Conservation (phyloP, 2,329 filamentous ascomycete genomes). For the Lecanicillium sp. region DNA sequence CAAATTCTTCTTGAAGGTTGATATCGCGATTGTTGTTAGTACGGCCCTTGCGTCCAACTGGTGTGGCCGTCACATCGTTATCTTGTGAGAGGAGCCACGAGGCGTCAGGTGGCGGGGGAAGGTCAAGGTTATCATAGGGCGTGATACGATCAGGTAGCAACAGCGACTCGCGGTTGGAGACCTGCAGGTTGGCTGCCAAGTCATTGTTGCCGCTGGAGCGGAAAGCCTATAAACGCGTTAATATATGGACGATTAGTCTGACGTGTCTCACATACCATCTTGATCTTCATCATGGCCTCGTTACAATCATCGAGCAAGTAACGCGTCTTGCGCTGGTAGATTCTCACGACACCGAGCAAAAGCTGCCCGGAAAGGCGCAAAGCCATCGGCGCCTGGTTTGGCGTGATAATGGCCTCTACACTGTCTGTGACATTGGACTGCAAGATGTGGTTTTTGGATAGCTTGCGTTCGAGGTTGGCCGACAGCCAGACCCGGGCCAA, state of each 20-base stretch:
- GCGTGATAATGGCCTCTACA: conserved; percentile 90
- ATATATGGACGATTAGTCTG: conserved; percentile 16
- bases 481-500: conserved; percentile 97
- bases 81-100: conserved; percentile 75
- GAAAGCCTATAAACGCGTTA: conserved; percentile 64
- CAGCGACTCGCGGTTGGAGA: conserved; percentile 77
- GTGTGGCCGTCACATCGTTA: conserved; percentile 51
- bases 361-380: conserved; percentile 90
- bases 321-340: conserved; percentile 94
- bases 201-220: conserved; percentile 92
- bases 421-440: conserved; percentile 93
- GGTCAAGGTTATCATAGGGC: conserved; percentile 72
- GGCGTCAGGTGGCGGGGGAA: conserved; percentile 81
- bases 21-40: conserved; percentile 58
- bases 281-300: conserved; percentile 95
- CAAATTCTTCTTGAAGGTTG: conserved; percentile 62
- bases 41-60: conserved; percentile 51
- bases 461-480: conserved; percentile 95
- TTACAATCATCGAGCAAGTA: conserved; percentile 97
- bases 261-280: conserved; percentile 63
- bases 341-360: conserved; percentile 89
- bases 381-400: conserved; percentile 89
- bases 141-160: conserved; percentile 90
- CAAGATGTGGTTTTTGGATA: conserved; percentile 92
- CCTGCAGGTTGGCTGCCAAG: conserved; percentile 73